Conservation (phyloP, 345 rosid species). For the Lepidium africanum region DNA sequence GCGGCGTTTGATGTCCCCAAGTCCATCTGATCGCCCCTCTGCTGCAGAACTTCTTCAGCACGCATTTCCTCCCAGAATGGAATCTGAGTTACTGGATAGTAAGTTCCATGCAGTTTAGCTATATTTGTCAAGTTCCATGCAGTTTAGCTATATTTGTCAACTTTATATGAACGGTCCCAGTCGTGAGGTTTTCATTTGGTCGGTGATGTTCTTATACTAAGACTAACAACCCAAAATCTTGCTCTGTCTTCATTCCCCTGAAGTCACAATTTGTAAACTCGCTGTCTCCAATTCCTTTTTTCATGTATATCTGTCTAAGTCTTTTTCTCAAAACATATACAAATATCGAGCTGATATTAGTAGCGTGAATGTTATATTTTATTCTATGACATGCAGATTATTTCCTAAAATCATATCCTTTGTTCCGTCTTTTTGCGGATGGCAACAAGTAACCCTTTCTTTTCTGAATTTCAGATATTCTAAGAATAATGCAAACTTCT, state of each 20-base stretch:
- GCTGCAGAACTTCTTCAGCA: conserved; percentile 77
- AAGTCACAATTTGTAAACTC: neutral
- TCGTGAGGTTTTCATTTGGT: neutral
- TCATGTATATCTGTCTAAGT: neutral
- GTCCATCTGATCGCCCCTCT: conserved; percentile 97
- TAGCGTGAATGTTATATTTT: neutral
- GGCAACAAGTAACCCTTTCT: conserved; percentile 23
- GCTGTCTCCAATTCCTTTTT: neutral
- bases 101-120: conserved; percentile 27
- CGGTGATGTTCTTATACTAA: neutral
- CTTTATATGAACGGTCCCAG: neutral
- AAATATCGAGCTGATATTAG: neutral
- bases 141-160: neutral
- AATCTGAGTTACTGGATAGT: conserved; percentile 81
- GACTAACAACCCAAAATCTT: neutral
- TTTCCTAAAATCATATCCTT: neutral
- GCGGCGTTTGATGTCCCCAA: conserved; percentile 69
- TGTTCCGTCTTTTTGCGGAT: neutral
- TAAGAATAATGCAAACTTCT: conserved; percentile 73
- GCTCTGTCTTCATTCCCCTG: neutral
- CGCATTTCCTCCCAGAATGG: conserved; percentile 90
- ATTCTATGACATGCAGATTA: neutral
- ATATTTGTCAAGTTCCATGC: conserved; percentile 24
- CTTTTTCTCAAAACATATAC: neutral
- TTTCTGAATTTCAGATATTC: conserved; percentile 50